phyloP scores from a whole-genome alignment of 1,139 yeast genomes.

The Geotrichum carabidarum region DNA sequence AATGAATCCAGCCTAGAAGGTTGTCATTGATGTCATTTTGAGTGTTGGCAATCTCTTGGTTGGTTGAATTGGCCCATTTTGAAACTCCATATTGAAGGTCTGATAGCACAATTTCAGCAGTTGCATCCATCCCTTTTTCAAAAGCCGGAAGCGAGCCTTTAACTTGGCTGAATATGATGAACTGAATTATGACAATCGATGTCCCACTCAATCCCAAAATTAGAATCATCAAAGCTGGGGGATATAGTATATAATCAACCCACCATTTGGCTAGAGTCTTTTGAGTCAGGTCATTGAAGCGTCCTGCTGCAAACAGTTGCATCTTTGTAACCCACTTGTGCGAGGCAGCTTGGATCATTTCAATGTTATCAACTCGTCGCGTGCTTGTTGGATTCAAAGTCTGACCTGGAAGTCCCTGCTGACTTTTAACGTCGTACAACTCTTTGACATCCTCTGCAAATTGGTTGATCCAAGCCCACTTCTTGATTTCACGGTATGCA shows the following conservation, averaged over 20 bases:
- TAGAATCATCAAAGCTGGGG: conserved; percentile 37
- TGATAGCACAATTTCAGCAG: conserved; percentile 22
- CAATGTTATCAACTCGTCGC: conserved; percentile 14
- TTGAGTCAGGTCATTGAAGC: conserved; percentile 13
- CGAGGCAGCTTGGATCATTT: conserved; percentile 14
- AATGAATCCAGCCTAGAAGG: conserved; percentile 60
- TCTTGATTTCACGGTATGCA: conserved; percentile 43
- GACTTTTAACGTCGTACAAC: conserved; percentile 11
- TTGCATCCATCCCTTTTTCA: conserved; percentile 17
- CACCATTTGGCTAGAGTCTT: conserved; percentile 33
- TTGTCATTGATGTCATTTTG: conserved; percentile 54
- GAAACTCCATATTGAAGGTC: conserved; percentile 25
- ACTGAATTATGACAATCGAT: conserved; percentile 42
- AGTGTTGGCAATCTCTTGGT: conserved; percentile 42
- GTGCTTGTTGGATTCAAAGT: conserved; percentile 7
- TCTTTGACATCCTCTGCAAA: conserved; percentile 28
- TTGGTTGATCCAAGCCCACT: conserved; percentile 47
- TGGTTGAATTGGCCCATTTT: conserved; percentile 52
- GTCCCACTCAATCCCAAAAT: conserved; percentile 44
- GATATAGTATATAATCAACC: conserved; percentile 32
- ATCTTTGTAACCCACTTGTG: conserved; percentile 17
- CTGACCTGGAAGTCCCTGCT: background rate
- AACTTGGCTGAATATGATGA: conserved; percentile 35
- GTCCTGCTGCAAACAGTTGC: conserved; percentile 14
- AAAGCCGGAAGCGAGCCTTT: conserved; percentile 23